Evolutionary conservation across 2,329 filamentous ascomycete species (phyloP).

Genomic region (Trichoderma koningii): DNA sequence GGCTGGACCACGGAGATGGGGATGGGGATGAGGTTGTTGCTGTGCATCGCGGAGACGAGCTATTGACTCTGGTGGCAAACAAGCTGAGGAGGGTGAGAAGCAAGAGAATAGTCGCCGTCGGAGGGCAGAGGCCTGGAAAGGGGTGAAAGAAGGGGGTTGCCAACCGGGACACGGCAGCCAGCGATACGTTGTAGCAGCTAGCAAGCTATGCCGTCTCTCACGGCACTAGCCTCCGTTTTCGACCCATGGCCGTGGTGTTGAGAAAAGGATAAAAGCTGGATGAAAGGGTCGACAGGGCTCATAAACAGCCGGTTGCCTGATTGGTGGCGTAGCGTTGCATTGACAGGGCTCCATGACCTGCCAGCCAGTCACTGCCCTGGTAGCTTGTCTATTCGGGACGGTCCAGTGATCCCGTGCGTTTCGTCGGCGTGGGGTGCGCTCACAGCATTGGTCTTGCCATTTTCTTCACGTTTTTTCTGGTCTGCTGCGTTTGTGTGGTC

Average conservation of each 20-base stretch:
- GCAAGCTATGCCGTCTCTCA: neutral
- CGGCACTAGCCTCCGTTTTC: conserved; percentile 10
- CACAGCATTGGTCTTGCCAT: neutral
- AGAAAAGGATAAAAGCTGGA: neutral
- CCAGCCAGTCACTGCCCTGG: conserved; percentile 25
- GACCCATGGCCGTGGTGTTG: neutral
- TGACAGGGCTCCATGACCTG: conserved; percentile 4
- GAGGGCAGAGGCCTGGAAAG: neutral
- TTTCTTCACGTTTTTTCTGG: neutral
- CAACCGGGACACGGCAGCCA: neutral
- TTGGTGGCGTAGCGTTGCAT: conserved; percentile 15
- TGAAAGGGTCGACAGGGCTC: neutral
- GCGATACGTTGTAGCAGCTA: neutral
- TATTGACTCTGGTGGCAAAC: conserved; percentile 15
- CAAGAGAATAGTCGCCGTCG: neutral
- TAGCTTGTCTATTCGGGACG: conserved; percentile 25
- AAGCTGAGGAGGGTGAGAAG: neutral
- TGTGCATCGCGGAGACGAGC: conserved; percentile 5
- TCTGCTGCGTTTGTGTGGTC: neutral
- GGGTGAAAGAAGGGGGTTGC: conserved; percentile 2
- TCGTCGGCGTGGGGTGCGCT: conserved; percentile 21
- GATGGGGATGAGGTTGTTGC: neutral
- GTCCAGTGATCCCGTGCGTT: conserved; percentile 16
- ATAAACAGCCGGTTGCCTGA: neutral
- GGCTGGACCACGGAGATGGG: no score